Conservation (phyloP, 148 eudicot genomes). For the Limonium bicolor region DNA sequence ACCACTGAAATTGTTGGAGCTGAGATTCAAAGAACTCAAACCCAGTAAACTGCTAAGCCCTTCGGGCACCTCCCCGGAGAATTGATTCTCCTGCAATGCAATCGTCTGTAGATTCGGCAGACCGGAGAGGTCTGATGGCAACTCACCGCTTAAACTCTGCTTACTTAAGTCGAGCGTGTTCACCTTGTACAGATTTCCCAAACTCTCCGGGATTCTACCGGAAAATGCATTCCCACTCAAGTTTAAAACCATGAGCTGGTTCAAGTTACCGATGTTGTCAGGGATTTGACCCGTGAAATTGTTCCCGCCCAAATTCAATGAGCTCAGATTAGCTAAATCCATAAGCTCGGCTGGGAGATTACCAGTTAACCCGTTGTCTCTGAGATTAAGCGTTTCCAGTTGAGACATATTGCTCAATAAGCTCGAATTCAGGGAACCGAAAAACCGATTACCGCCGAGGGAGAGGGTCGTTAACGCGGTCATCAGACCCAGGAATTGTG, state of each 20-base stretch:
- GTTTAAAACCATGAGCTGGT: slow-evolving; percentile 33
- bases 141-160: slow-evolving; percentile 42
- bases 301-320: slow-evolving; percentile 40
- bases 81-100: slow-evolving; percentile 53
- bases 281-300: slow-evolving; percentile 34
- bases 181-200: slow-evolving; percentile 49
- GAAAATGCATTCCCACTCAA: slow-evolving; percentile 51
- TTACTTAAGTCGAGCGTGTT: slow-evolving; percentile 61
- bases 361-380: slow-evolving; percentile 34
- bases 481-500: slow-evolving; percentile 35
- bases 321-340: slow-evolving; percentile 33
- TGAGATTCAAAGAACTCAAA: slow-evolving; percentile 57
- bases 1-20: slow-evolving; percentile 57
- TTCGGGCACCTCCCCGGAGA: slow-evolving; percentile 55
- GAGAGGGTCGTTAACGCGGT: slow-evolving; percentile 27
- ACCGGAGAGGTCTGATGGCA: slow-evolving; percentile 55
- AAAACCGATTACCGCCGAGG: slow-evolving; percentile 41
- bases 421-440: slow-evolving; percentile 30
- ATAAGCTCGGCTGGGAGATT: slow-evolving; percentile 28
- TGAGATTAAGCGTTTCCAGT: slow-evolving; percentile 28
- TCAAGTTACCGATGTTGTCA: slow-evolving; percentile 24
- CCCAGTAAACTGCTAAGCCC: slow-evolving; percentile 66
- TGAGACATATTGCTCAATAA: slow-evolving; percentile 17
- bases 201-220: slow-evolving; percentile 38
- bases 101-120: slow-evolving; percentile 51